A percentile compares a stretch with the other conserved stretches of the same genome.
Conservation (phyloP, 2,329 filamentous ascomycete genomes). For the Lithohypha guttulata region DNA sequence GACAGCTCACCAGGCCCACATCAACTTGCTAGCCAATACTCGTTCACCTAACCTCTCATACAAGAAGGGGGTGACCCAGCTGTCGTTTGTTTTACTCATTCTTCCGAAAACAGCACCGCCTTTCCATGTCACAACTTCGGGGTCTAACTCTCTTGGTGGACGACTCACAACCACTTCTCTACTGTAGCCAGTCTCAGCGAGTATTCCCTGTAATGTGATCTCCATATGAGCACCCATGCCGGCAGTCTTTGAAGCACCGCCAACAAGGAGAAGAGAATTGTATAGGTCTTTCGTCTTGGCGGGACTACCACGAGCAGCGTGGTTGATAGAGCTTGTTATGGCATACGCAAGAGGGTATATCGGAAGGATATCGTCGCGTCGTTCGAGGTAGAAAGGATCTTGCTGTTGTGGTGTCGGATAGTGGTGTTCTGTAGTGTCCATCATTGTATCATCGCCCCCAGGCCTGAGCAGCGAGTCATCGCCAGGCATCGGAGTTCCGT, state of each 20-base stretch:
- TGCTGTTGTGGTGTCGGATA: conserved; percentile 20
- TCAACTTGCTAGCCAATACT: conserved; percentile 71
- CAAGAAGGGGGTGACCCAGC: conserved; percentile 80
- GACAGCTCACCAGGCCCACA: conserved; percentile 46
- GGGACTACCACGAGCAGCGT: conserved; percentile 79
- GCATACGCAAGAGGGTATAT: conserved; percentile 76
- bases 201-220: conserved; percentile 60
- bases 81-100: conserved; percentile 75
- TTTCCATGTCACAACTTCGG: conserved; percentile 97
- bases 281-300: conserved; percentile 87
- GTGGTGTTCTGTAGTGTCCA: conserved; percentile 18
- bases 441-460: conserved; percentile 9
- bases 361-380: conserved; percentile 71
- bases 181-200: conserved; percentile 40
- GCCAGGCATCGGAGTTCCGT: conserved; percentile 6
- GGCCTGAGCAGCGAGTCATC: conserved; percentile 10
- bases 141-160: conserved; percentile 85
- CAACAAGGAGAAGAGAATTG: conserved; percentile 81
- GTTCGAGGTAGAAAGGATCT: conserved; percentile 39
- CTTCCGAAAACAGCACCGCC: conserved; percentile 94
- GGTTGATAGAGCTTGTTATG: conserved; percentile 77
- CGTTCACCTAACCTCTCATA: conserved; percentile 77
- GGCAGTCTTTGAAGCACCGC: conserved; percentile 70
- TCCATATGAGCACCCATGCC: conserved; percentile 75
- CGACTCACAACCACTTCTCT: conserved; percentile 59